phyloP scores from a whole-genome alignment of 139 green algal species.

The Yamagishiella unicocca region DNA sequence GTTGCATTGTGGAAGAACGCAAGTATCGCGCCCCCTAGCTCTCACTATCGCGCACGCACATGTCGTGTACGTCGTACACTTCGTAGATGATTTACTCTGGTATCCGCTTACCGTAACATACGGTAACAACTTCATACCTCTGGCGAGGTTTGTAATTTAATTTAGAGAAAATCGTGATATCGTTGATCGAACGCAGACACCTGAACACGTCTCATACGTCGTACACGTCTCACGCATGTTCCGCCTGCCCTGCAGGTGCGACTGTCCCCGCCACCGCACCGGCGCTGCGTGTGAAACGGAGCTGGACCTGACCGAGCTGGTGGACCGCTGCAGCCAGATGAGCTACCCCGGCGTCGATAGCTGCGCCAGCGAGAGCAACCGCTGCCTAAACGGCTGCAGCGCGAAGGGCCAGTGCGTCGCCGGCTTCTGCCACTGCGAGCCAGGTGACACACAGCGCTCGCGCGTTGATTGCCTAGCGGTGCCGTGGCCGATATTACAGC shows the following conservation, averaged over 20 bases:
- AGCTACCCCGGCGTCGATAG: neutral
- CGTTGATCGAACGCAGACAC: no score
- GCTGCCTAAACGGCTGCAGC: slow-evolving; percentile 51
- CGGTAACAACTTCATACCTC: no score
- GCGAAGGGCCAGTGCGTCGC: slow-evolving; percentile 6
- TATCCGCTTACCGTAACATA: no score
- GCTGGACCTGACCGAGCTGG: neutral
- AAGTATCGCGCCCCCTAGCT: no score
- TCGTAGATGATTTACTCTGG: no score
- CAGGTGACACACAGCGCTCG: slow-evolving; percentile 11
- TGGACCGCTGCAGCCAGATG: neutral
- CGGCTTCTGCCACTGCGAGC: slow-evolving; percentile 49
- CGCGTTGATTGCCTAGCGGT: slow-evolving; percentile 15
- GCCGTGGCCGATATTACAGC: no score
- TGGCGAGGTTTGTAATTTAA: no score
- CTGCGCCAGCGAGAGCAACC: neutral
- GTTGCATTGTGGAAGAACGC: no score
- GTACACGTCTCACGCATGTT: neutral
- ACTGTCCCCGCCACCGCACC: slow-evolving; percentile 6
- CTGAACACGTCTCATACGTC: neutral
- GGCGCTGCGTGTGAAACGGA: neutral
- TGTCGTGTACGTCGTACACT: no score
- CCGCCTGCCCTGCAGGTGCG: neutral
- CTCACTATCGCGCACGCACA: no score
- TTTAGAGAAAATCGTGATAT: no score